Base-by-base conservation (phyloP, 495 filamentous ascomycete genomes). In the Penicillium taxi region DNA sequence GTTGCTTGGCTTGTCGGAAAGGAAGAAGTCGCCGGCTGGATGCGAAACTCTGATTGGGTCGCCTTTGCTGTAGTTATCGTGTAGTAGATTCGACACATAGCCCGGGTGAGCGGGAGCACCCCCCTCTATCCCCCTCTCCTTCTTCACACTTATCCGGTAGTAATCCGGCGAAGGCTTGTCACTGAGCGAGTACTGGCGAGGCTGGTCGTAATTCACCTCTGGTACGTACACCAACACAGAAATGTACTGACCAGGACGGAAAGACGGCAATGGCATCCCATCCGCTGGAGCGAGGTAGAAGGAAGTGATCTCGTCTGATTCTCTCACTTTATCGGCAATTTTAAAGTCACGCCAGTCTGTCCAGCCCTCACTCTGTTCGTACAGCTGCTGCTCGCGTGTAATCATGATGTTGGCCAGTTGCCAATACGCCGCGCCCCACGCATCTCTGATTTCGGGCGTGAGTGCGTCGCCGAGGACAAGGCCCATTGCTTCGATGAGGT, bases 101-200 rank as follows among this genome's bases (percentile, higher is more conserved):
- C 80, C 81, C 0, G 80, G 78, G 39, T 75, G 58, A 21, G 59
- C 43, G 28, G 52, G 39, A 20, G 61, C 60, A n/a, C 45, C 44
- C 18, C 71, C 47, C 20, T 75, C 60, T 12, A 74, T 40, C 16
- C 74, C 78, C 3, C 56, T 47, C 55, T 86, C 81, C 32, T 67
- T 74, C 72, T 84, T 83, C 43, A 87, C 73, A 35, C 67, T 78
- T 60, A 86, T 79, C 35, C 82, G 77, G 63, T 82, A 83, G 53
- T 77, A 76, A 18, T 73, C 66, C 13, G 59, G 47, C 1, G 56
- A 52, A 4, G 75, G 80, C 28, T 66, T 61, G 32, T 84, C 81
- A 55, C 72, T 77, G 32, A 87, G 75, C 12, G 76, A 81, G 61
- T 86, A 87, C 64, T 86, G 82, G 29, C 82, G 63, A n/a, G 71